A percentile compares a stretch with the other conserved stretches of the same genome.
Conservation (phyloP, 2,329 filamentous ascomycete genomes). For the Plenodomus lindquistii region DNA sequence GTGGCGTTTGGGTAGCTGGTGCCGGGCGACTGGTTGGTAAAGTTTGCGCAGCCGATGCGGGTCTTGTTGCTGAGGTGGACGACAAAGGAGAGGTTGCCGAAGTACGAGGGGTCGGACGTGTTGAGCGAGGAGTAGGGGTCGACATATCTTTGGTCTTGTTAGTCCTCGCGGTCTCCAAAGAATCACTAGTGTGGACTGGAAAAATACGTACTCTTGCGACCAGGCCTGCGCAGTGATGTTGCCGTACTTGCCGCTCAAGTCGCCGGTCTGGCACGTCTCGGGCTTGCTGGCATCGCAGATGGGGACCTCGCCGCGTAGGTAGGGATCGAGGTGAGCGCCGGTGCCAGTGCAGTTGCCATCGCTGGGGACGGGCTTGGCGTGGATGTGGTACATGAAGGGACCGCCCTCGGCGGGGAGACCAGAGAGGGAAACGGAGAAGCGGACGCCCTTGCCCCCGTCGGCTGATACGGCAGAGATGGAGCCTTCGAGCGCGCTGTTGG, state of each 20-base stretch:
- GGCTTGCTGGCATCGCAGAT: constrained; percentile 43
- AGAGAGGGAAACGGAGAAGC: constrained; percentile 46
- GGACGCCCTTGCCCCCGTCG: constrained; percentile 45
- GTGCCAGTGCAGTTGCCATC: constrained; percentile 51
- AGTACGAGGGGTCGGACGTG: constrained; percentile 49
- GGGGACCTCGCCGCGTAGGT: constrained; percentile 45
- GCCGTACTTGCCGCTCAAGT: constrained; percentile 52
- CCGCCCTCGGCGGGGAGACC: constrained; percentile 48
- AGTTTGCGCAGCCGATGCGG: constrained; percentile 62
- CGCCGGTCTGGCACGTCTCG: constrained; percentile 50
- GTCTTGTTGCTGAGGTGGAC: constrained; percentile 58
- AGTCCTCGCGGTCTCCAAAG: neutral
- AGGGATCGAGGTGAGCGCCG: constrained; percentile 50
- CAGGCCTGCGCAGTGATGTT: constrained; percentile 38
- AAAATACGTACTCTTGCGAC: constrained; percentile 48
- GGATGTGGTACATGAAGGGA: constrained; percentile 54
- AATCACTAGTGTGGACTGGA: neutral
- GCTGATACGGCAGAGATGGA: constrained; percentile 38
- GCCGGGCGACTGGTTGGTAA: constrained; percentile 60
- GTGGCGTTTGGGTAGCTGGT: constrained; percentile 40
- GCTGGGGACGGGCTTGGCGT: constrained; percentile 47
- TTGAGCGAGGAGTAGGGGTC: constrained; percentile 56
- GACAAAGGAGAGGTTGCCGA: constrained; percentile 60
- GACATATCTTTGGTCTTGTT: constrained; percentile 42
- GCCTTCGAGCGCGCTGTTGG: constrained; percentile 39